Evolutionary conservation across 2,329 filamentous ascomycete species (phyloP).

Genomic region (Teratosphaeria pseudoeucalypti): DNA sequence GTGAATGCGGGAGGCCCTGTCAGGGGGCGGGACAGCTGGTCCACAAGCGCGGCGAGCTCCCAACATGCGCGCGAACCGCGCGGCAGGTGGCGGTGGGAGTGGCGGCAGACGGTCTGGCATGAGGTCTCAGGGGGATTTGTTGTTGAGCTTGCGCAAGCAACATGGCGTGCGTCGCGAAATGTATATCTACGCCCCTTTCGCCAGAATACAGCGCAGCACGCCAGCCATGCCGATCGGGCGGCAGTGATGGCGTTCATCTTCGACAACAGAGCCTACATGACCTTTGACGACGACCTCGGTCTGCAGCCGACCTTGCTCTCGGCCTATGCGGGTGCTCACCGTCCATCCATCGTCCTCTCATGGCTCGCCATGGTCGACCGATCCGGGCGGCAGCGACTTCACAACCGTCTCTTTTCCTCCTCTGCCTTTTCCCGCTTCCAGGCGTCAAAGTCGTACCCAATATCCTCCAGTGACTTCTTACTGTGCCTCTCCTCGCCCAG

Average conservation of each 20-base stretch:
- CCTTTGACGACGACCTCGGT: no score
- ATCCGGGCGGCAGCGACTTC: not conserved
- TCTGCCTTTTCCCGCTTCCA: conserved; percentile 16
- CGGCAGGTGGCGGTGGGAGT: not conserved
- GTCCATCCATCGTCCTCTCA: not conserved
- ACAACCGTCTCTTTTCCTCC: conserved; percentile 8
- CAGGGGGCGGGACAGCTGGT: not conserved
- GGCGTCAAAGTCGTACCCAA: conserved; percentile 44
- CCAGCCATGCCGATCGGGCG: not conserved
- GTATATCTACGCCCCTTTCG: not conserved
- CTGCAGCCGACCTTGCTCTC: not conserved
- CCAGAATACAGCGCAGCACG: not conserved
- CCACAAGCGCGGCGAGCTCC: not conserved
- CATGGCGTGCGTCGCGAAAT: not conserved
- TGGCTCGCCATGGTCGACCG: not conserved
- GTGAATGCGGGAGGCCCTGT: not conserved
- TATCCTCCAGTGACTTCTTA: conserved; percentile 56
- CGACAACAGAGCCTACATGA: not conserved
- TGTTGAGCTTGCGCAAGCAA: not conserved
- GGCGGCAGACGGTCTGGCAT: not conserved
- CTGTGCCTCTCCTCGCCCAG: conserved; percentile 46
- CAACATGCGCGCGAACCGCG: not conserved
- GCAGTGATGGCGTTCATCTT: not conserved
- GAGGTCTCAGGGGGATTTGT: not conserved
- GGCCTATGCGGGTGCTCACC: not conserved